Evolutionary conservation across 164 flowering plant species (phyloP).

Genomic region (Kingdonia uniflora): DNA sequence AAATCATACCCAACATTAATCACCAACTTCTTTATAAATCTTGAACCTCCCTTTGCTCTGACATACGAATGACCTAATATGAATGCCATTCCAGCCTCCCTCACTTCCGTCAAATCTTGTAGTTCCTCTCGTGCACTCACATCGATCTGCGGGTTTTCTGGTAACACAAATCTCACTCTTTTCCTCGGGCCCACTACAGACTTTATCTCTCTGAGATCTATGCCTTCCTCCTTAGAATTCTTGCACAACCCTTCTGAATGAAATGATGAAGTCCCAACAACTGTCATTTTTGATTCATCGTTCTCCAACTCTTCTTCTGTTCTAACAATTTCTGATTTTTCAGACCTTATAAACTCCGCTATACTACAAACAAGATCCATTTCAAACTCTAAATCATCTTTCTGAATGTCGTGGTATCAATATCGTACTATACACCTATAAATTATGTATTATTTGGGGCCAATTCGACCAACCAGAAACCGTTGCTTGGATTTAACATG

Average conservation of each 20-base stretch:
- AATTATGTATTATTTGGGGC: conserved; percentile 56
- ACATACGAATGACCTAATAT: conserved; percentile 72
- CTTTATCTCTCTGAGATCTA: conserved; percentile 34
- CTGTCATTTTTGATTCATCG: conserved; percentile 51
- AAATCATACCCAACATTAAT: conserved; percentile 71
- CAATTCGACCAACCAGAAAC: conserved; percentile 72
- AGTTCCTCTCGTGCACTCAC: conserved; percentile 41
- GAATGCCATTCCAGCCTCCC: conserved; percentile 83
- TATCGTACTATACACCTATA: conserved; percentile 87
- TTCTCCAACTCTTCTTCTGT: conserved; percentile 19
- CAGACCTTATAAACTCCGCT: conserved; percentile 75
- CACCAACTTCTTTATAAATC: conserved; percentile 56
- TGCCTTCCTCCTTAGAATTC: conserved; percentile 17
- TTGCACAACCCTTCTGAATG: conserved; percentile 36
- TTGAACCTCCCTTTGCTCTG: conserved; percentile 66
- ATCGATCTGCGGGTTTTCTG: conserved; percentile 64
- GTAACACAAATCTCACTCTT: conserved; percentile 65
- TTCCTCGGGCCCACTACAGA: conserved; percentile 37
- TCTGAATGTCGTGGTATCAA: conserved; percentile 77
- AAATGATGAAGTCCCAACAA: conserved; percentile 54
- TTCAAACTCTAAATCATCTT: conserved; percentile 75
- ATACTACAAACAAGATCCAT: conserved; percentile 76
- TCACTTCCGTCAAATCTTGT: conserved; percentile 69
- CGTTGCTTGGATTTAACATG: conserved; percentile 69
- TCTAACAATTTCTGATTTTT: conserved; percentile 11